Percentiles rank a stretch among this genome's conserved stretches.
Conservation (phyloP, 2,329 filamentous ascomycete species). For the Sclerotinia minor region DNA sequence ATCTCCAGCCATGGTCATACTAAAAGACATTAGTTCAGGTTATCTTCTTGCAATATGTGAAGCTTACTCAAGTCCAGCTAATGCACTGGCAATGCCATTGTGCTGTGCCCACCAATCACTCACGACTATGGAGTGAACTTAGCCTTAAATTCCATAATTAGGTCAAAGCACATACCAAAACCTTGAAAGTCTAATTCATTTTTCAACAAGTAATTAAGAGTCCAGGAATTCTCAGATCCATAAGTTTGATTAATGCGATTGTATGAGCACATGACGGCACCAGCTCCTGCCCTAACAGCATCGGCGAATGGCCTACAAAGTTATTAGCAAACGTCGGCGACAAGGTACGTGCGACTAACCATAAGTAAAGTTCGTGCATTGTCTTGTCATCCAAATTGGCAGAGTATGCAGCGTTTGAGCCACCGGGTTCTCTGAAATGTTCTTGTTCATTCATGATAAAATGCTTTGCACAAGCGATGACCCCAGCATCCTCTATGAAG, state of each 20-base stretch:
- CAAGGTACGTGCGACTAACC: conserved; percentile 40
- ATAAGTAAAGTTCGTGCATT: conserved; percentile 60
- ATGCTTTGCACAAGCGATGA: conserved; percentile 82
- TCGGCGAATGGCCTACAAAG: conserved; percentile 50
- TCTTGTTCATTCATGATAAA: conserved; percentile 71
- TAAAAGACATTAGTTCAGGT: not conserved
- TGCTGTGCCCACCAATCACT: conserved; percentile 81
- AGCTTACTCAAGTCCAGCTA: conserved; percentile 63
- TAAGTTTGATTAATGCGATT: conserved; percentile 74
- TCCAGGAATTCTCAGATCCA: conserved; percentile 73
- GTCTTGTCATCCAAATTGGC: conserved; percentile 62
- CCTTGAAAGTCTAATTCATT: conserved; percentile 79
- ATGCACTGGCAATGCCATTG: conserved; percentile 63
- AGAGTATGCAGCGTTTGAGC: conserved; percentile 57
- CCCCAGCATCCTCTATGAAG: conserved; percentile 64
- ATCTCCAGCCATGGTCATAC: conserved; percentile 87
- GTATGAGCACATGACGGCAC: conserved; percentile 73
- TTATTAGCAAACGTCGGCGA: conserved; percentile 23
- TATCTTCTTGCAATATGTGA: not conserved
- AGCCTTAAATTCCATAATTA: conserved; percentile 11
- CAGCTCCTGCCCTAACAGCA: conserved; percentile 69
- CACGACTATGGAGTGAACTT: conserved; percentile 50
- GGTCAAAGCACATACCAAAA: conserved; percentile 48
- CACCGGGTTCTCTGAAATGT: conserved; percentile 36
- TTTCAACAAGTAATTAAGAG: conserved; percentile 76